Conservation (phyloP, 345 rosid genomes). For the Salix caprea region DNA sequence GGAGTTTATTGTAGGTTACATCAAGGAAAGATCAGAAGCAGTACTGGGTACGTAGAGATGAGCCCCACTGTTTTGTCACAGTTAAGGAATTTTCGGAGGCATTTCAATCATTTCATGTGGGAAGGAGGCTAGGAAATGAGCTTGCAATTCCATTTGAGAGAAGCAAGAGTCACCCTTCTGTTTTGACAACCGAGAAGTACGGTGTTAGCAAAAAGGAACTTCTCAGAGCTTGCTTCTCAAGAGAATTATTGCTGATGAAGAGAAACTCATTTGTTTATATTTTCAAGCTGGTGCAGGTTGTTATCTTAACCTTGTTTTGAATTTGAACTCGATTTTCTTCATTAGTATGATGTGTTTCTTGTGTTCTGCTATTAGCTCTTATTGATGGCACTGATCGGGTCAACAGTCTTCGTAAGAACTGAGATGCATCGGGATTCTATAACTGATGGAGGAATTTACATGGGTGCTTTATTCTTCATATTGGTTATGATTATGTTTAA, state of each 20-base stretch:
- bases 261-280: conserved; percentile 51
- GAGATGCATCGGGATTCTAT: conserved; percentile 31
- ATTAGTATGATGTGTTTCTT: neutral
- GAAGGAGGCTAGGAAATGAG: conserved; percentile 35
- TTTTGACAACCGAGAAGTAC: conserved; percentile 41
- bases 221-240: conserved; percentile 42
- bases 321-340: neutral
- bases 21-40: conserved; percentile 70
- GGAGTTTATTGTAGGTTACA: conserved; percentile 42
- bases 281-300: conserved; percentile 60
- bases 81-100: conserved; percentile 57
- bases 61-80: conserved; percentile 46
- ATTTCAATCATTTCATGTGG: conserved; percentile 38
- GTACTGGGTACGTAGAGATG: conserved; percentile 50
- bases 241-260: conserved; percentile 59
- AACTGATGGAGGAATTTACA: conserved; percentile 45
- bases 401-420: conserved; percentile 35
- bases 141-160: conserved; percentile 46
- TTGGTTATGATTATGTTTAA: conserved; percentile 53
- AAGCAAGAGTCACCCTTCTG: conserved; percentile 51
- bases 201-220: conserved; percentile 51
- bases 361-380: conserved; percentile 16
- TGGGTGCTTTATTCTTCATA: conserved; percentile 62
- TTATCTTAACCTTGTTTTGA: neutral
- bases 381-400: conserved; percentile 24